Base-by-base conservation (phyloP, 345 rosid genomes). In the Bretschneidera sinensis region DNA sequence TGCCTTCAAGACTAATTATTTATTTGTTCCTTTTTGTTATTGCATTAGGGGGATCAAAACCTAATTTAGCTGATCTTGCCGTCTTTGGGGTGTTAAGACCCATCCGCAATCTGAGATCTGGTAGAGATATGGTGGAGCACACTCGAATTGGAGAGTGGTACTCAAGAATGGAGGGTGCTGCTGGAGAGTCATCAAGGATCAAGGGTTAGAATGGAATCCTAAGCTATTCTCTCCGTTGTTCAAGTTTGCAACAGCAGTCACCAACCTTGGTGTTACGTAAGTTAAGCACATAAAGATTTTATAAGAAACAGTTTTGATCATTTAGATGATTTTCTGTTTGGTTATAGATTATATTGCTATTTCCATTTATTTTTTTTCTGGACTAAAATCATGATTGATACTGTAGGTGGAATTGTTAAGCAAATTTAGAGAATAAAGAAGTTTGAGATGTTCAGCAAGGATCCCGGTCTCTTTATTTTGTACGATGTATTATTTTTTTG, bases 81-180 rank as follows among this genome's bases (percentile, higher is more conserved):
- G 85, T 80, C 18, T 83, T 79, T 17, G 89, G 92, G 10, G 87
- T 83, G 23, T 63, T 86, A 15, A 79, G 87, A 74, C 92, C 89
- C 2, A 86, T 83, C 34, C 85, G 85, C 1, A 65, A 81, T 74
- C 63, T 86, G 48, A 74, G 76, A 51, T 78, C 85, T 23, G 89
- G 92, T 60, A 78, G 54, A 59, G 92, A 86, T 65, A 86, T 83
- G 89, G 87, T 79, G 76, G 87, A 81, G 69, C 76, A 83, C 62
- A 83, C 92, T 16, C 78, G 74, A 25, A 86, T 86, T 6, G 85
- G 85, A 0, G 84, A 81, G 15, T 81, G 92, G 92, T 86, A 81
- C 75, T 24, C 80, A 1, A 76, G 87, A 61, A 86, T 86, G 92
- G 89, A 83, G 71, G 53, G 21, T 9, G 67, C 58, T 4, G 89